Evolutionary conservation across 352 stramenopile genomes (phyloP), one percentile per base, ranked within the genome.

Genomic region (Thraustochytrium striatum): DNA sequence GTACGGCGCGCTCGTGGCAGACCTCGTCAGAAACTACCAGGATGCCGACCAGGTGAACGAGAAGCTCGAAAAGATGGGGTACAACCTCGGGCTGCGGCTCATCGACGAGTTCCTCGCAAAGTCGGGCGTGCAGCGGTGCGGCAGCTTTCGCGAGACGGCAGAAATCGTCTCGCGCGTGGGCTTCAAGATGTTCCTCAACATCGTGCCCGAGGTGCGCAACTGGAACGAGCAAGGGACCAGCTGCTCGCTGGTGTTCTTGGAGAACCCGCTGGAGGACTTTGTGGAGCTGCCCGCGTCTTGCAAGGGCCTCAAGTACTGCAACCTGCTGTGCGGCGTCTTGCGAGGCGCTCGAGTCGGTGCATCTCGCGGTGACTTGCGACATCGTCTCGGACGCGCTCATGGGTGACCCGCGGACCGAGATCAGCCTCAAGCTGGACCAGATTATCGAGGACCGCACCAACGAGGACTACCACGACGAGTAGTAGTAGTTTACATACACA

Each of bases 91-190:
- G 52, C 93, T 98, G 61, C 90, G 95, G 16, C 89, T 97, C 35
- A 93, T 99, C 28, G 95, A 99, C 84, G 95, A 99, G 85, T 98
- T 98, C 81, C 84, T 99, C 13, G 93, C 93, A 83, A 99, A 98
- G 65, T 75, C 65, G 3, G n/a, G 52, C 35, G 39, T 75, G 11
- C 19, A 39, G n/a, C 21, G n/a, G 25, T 75, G 65, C 36, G 41
- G 65, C 7, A 91, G 7, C 2, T 95, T 99, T 50, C 87, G 87
- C 33, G 94, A 98, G 75, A 98, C 94, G 19, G 88, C 92, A 30
- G 94, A 99, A 61, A 90, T 97, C 28, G 88, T 99, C 68, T 88
- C 93, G 41, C 97, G 97, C 80, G 91, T 97, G 30, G 95, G 93
- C 13, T 98, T 98, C 83, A 97, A 97, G 85, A 98, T 98, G 95